Conservation (phyloP, 1,284 basidiomycete species). For the Volvariella surrecta region DNA sequence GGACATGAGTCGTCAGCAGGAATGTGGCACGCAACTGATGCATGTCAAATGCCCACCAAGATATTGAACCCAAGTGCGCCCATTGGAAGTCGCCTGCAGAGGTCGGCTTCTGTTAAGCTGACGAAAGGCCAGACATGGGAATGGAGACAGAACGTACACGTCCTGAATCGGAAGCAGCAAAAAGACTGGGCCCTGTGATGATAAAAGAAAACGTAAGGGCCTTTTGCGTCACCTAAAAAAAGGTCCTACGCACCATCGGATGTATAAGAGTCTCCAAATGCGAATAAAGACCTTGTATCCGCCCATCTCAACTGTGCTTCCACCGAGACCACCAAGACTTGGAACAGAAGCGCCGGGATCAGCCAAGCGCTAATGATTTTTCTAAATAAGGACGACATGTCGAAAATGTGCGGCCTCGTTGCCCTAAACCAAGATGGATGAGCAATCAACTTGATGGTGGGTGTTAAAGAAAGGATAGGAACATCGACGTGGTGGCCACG, state of each 20-base stretch:
- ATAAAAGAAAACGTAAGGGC: not conserved
- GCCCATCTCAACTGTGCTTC: slow-evolving; percentile 30
- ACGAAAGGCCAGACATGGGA: not conserved
- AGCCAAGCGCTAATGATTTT: not conserved
- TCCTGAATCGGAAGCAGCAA: slow-evolving; percentile 43
- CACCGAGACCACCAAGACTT: slow-evolving; percentile 5
- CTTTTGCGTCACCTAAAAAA: not conserved
- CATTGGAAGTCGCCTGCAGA: slow-evolving; percentile 48
- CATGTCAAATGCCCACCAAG: slow-evolving; percentile 28
- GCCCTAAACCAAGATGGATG: too few species aligned
- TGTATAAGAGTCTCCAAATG: slow-evolving; percentile 49
- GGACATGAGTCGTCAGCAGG: slow-evolving; percentile 13
- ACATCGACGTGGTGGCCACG: too few species aligned
- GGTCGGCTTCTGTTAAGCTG: slow-evolving; percentile 2
- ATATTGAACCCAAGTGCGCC: slow-evolving; percentile 54
- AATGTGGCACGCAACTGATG: not conserved
- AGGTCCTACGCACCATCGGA: slow-evolving; percentile 20
- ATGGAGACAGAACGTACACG: slow-evolving; percentile 37
- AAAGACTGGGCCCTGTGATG: slow-evolving; percentile 46
- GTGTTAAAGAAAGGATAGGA: too few species aligned
- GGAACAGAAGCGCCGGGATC: slow-evolving; percentile 1
- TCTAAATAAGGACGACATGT: too few species aligned
- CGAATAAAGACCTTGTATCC: slow-evolving; percentile 38
- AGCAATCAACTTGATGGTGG: too few species aligned
- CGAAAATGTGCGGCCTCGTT: too few species aligned